These are phyloP conservation scores for Lachnellula arida DNA, from an alignment of 2,329 filamentous ascomycete species.

Conservation along the genomic window DNA sequence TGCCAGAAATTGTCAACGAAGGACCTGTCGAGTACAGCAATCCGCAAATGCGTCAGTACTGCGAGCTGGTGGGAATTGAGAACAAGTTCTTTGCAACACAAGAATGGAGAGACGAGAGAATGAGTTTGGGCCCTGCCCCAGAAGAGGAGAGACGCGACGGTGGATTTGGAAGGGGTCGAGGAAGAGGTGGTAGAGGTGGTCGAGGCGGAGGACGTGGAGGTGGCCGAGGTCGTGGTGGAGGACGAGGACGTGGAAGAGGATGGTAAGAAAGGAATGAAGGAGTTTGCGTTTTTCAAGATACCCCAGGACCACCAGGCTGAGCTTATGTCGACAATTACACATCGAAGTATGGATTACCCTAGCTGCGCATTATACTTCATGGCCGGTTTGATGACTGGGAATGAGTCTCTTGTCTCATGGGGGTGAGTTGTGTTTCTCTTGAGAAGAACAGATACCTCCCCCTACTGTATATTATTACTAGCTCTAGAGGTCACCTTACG, in stretches of 20 bases:
- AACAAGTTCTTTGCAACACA: slow-evolving; percentile 72
- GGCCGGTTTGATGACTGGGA: no score
- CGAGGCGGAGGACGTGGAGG: slow-evolving; percentile 33
- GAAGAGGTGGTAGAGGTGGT: slow-evolving; percentile 31
- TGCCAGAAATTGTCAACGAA: slow-evolving; percentile 53
- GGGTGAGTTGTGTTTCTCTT: no score
- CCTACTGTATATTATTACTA: no score
- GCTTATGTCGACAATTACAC: background rate
- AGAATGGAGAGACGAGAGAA: slow-evolving; percentile 61
- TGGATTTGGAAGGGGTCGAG: slow-evolving; percentile 26
- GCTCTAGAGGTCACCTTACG: no score
- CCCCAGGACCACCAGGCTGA: slow-evolving; percentile 5
- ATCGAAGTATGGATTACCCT: no score
- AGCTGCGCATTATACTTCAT: no score
- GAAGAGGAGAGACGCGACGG: slow-evolving; percentile 30
- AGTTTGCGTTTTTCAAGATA: slow-evolving; percentile 15
- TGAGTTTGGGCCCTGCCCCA: slow-evolving; percentile 51
- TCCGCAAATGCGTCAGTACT: slow-evolving; percentile 79
- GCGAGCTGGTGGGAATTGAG: slow-evolving; percentile 67
- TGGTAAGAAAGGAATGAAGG: slow-evolving; percentile 10
- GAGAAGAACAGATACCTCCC: no score
- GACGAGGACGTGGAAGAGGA: slow-evolving; percentile 30
- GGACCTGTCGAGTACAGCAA: slow-evolving; percentile 80
- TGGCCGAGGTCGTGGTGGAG: slow-evolving; percentile 28
- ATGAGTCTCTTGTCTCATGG: no score